These are phyloP conservation scores for Bacidia gigantensis DNA, from an alignment of 495 filamentous ascomycete species.

Conservation along the genomic window DNA sequence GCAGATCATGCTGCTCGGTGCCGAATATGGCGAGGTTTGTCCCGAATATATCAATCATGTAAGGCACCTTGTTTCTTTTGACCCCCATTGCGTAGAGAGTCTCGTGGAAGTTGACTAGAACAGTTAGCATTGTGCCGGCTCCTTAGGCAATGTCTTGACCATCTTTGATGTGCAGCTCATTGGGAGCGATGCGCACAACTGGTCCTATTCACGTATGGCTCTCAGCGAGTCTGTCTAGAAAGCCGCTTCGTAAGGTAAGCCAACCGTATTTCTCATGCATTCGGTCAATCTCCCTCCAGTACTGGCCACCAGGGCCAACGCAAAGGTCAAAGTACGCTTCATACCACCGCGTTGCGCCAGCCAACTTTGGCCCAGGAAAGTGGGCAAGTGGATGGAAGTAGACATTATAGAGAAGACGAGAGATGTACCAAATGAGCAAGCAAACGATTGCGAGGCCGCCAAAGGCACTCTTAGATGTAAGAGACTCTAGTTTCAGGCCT, in stretches of 20 bases:
- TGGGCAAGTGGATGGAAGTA: constrained; percentile 29
- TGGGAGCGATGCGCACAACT: constrained; percentile 17
- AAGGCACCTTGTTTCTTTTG: neutral
- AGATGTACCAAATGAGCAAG: neutral
- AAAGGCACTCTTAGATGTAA: neutral
- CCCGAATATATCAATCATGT: neutral
- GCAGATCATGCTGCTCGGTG: constrained; percentile 33
- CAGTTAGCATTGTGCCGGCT: too few relatives aligned
- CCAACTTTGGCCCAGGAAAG: constrained; percentile 34
- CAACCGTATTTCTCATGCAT: constrained; percentile 5
- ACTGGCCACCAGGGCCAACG: neutral
- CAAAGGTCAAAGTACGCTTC: constrained; percentile 6
- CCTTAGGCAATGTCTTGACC: too few relatives aligned
- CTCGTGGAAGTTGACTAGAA: neutral
- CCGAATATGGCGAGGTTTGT: constrained; percentile 18
- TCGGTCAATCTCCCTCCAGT: constrained; percentile 1
- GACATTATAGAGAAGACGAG: constrained; percentile 24
- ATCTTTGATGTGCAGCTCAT: constrained; percentile 17
- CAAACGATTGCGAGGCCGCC: neutral
- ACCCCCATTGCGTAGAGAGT: neutral
- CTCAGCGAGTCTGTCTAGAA: neutral
- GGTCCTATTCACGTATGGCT: constrained; percentile 8
- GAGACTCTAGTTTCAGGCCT: too few relatives aligned
- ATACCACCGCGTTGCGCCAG: constrained; percentile 5
- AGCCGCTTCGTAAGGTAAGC: neutral